These are phyloP conservation scores for Rosellinia necatrix DNA, from an alignment of 2,329 filamentous ascomycete genomes.

Conservation along the genomic window DNA sequence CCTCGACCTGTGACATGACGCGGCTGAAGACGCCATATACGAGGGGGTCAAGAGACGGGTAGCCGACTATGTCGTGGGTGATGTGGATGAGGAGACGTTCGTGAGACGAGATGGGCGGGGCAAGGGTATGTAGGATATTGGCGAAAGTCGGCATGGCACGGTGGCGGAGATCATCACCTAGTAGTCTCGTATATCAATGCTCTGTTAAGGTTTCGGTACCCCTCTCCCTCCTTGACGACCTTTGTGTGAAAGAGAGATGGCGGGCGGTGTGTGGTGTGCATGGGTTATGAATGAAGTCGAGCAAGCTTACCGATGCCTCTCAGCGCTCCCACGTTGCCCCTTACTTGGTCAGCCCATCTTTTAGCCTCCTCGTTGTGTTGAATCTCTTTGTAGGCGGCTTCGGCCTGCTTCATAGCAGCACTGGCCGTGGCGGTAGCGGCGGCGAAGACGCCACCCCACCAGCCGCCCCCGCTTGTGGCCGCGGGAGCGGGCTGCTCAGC, in stretches of 20 bases:
- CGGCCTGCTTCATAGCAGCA: conserved; percentile 88
- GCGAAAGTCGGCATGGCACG: conserved; percentile 94
- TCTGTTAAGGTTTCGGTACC: no score
- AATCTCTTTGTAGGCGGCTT: conserved; percentile 91
- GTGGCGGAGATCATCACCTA: conserved; percentile 84
- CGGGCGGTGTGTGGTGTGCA: not conserved
- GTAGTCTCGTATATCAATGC: conserved; percentile 12
- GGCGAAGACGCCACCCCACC: conserved; percentile 87
- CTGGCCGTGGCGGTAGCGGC: conserved; percentile 66
- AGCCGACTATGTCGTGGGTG: conserved; percentile 92
- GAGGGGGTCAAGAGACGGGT: conserved; percentile 90
- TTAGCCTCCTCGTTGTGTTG: conserved; percentile 96
- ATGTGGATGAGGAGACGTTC: conserved; percentile 97
- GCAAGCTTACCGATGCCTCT: conserved; percentile 69
- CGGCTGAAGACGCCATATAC: conserved; percentile 90
- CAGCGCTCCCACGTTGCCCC: conserved; percentile 82
- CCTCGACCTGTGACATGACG: conserved; percentile 99
- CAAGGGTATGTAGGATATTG: conserved; percentile 91
- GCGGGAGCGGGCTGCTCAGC: conserved; percentile 46
- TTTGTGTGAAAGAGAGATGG: not conserved
- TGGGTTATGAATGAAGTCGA: not conserved
- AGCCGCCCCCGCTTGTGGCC: conserved; percentile 65
- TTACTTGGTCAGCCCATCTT: conserved; percentile 93
- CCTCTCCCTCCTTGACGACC: no score
- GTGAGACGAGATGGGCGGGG: conserved; percentile 94